These are phyloP conservation scores for Mycena rosella DNA, from an alignment of 768 basidiomycete species.

Conservation along the genomic window DNA sequence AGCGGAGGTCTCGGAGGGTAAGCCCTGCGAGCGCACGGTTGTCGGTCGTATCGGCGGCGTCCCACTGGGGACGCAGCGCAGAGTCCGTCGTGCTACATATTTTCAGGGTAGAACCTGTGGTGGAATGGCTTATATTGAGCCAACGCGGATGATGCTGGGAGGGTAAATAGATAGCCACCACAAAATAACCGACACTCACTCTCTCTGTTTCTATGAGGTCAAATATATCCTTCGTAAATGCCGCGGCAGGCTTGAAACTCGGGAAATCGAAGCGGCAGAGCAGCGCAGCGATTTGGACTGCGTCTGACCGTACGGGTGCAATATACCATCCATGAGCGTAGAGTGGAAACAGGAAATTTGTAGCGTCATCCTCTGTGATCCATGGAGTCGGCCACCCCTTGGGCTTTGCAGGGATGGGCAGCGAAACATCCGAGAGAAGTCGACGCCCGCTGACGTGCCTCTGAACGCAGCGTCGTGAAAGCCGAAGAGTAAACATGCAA, in stretches of 20 bases:
- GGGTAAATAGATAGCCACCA: not conserved
- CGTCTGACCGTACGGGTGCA: not conserved
- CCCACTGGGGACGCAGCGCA: conserved; percentile 28
- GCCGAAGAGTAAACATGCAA: conserved; percentile 17
- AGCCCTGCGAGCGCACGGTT: conserved; percentile 22
- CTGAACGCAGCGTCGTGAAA: not conserved
- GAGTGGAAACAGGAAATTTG: conserved; percentile 29
- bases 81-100: conserved; percentile 34
- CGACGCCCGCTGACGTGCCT: conserved; percentile 6
- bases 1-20: conserved; percentile 35
- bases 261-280: conserved; percentile 26
- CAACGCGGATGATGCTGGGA: conserved; percentile 29
- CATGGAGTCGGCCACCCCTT: conserved; percentile 36
- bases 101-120: conserved; percentile 2
- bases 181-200: not conserved
- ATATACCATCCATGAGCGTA: conserved; percentile 32
- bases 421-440: conserved; percentile 8
- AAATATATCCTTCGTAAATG: conserved; percentile 26
- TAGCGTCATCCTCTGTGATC: conserved; percentile 30
- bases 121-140: conserved; percentile 14
- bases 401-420: conserved; percentile 11
- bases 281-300: conserved; percentile 8
- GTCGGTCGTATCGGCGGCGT: conserved; percentile 14
- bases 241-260: not conserved
- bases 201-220: conserved; percentile 29